Evolutionary conservation across 768 basidiomycete species (phyloP).

Genomic region (Russula sp.): DNA sequence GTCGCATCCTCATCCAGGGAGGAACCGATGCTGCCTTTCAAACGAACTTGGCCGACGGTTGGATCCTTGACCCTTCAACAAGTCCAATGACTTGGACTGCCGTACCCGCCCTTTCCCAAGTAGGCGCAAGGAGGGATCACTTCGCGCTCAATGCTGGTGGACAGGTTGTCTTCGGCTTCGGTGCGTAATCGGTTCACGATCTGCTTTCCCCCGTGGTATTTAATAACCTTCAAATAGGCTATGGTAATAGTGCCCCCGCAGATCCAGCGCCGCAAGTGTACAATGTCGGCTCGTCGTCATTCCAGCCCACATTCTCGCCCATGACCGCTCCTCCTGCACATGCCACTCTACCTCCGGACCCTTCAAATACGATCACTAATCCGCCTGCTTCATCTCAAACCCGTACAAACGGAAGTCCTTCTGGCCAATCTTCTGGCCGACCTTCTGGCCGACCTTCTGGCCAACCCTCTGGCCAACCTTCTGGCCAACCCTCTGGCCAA

Average conservation of each 20-base stretch:
- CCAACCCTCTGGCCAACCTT: too few relatives aligned
- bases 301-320: slow-evolving; percentile 42
- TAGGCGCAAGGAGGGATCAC: slow-evolving; percentile 72
- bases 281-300: slow-evolving; percentile 39
- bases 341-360: slow-evolving; percentile 33
- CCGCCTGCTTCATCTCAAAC: slow-evolving; percentile 23
- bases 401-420: slow-evolving; percentile 3
- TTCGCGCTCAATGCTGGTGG: slow-evolving; percentile 60
- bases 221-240: slow-evolving; percentile 40
- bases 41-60: slow-evolving; percentile 61
- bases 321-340: slow-evolving; percentile 32
- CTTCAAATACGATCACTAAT: slow-evolving; percentile 26
- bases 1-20: slow-evolving; percentile 71
- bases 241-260: slow-evolving; percentile 50
- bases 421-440: too few relatives aligned
- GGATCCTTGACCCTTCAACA: slow-evolving; percentile 59
- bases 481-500: too few relatives aligned
- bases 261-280: slow-evolving; percentile 56
- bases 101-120: slow-evolving; percentile 49
- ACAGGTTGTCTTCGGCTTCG: slow-evolving; percentile 73
- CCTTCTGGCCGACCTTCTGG: too few relatives aligned
- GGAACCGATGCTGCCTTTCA: slow-evolving; percentile 59
- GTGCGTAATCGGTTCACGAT: slow-evolving; percentile 43
- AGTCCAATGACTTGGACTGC: slow-evolving; percentile 59
- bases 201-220: neutral